These are phyloP conservation scores for Sphaerosporella brunnea DNA, from an alignment of 495 filamentous ascomycete genomes.

Conservation along the genomic window DNA sequence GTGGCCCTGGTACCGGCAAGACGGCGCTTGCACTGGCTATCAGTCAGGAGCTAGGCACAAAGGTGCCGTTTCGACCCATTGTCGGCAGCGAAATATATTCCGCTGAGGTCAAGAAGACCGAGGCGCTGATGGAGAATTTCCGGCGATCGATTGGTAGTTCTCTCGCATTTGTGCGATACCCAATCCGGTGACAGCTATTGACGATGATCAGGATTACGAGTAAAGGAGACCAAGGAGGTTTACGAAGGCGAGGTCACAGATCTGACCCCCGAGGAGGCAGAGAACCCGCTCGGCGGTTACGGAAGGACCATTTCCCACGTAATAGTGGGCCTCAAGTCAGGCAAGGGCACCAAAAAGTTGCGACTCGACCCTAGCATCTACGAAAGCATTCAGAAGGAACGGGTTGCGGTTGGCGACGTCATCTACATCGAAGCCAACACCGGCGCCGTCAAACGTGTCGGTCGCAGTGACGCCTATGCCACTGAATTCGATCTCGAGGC, in stretches of 20 bases:
- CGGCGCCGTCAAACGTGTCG: slow-evolving; percentile 92
- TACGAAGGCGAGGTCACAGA: slow-evolving; percentile 5
- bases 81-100: slow-evolving; percentile 95
- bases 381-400: slow-evolving; percentile 96
- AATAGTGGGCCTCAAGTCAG: slow-evolving; percentile 38
- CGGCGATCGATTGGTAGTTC: slow-evolving; percentile 83
- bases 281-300: slow-evolving; percentile 91
- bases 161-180: too few species aligned
- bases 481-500: slow-evolving; percentile 99
- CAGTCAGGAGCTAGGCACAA: slow-evolving; percentile 81
- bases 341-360: slow-evolving; percentile 97
- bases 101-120: slow-evolving; percentile 96
- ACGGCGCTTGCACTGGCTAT: slow-evolving; percentile 98
- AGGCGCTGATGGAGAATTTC: slow-evolving; percentile 94
- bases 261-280: slow-evolving; percentile 6
- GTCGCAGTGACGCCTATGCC: slow-evolving; percentile 78
- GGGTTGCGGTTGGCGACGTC: slow-evolving; percentile 93
- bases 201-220: slow-evolving; percentile 83
- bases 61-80: slow-evolving; percentile 92
- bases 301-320: slow-evolving; percentile 61
- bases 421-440: slow-evolving; percentile 96
- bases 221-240: slow-evolving; percentile 36
- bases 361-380: slow-evolving; percentile 93
- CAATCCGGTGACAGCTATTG: not conserved
- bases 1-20: slow-evolving; percentile 94